phyloP scores from a whole-genome alignment of 202 grass and related monocot species.

The Tripidium arundinaceum region DNA sequence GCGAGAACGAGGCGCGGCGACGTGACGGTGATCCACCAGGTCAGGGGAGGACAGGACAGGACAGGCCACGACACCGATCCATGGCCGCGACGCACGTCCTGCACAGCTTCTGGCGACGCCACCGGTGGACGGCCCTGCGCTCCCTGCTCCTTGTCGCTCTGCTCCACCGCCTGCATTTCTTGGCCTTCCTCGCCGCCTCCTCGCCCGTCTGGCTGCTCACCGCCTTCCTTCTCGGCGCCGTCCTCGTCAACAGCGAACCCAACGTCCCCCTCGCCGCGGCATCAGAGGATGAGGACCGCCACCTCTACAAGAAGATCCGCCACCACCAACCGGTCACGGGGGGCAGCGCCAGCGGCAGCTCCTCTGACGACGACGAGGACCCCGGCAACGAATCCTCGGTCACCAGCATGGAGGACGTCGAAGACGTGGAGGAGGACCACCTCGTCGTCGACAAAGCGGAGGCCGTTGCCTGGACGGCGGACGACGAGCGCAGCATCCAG shows the following conservation, averaged over 20 bases:
- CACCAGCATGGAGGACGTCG: too few relatives aligned
- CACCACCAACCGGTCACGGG: background rate
- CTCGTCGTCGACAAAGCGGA: conserved; percentile 13
- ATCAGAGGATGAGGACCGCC: background rate
- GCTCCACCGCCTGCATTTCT: conserved; percentile 31
- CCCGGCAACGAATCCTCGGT: background rate
- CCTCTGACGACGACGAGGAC: too few relatives aligned
- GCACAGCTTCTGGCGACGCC: background rate
- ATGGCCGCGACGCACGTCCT: background rate
- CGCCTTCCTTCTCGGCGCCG: conserved; percentile 64
- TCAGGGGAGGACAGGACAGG: too few relatives aligned
- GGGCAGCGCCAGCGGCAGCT: background rate
- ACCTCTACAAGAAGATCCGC: too few relatives aligned
- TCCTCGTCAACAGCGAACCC: conserved; percentile 63
- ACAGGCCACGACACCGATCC: too few relatives aligned
- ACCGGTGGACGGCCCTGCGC: conserved; percentile 24
- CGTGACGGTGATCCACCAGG: too few relatives aligned
- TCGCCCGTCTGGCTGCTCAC: conserved; percentile 59
- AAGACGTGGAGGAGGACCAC: background rate
- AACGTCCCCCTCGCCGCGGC: background rate
- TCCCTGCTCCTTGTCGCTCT: conserved; percentile 41
- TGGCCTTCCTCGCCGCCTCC: conserved; percentile 34
- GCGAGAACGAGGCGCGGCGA: too few relatives aligned
- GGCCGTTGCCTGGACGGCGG: conserved; percentile 54
- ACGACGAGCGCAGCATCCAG: conserved; percentile 62